phyloP scores from a whole-genome alignment of 2,329 filamentous ascomycete genomes.

The Colletotrichum melonis region DNA sequence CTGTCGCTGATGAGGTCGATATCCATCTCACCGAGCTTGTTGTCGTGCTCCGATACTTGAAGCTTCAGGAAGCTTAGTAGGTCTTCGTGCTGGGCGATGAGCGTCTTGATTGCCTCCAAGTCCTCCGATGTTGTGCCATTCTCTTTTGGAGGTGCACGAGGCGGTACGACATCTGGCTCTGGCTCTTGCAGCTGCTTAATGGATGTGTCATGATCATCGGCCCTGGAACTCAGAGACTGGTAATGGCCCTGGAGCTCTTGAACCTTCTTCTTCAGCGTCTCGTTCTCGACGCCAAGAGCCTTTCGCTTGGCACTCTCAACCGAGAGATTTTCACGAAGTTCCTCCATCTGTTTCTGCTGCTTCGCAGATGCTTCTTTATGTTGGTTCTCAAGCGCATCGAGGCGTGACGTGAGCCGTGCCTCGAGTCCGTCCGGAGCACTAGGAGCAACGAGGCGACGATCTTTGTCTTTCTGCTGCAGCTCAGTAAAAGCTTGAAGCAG shows the following conservation, averaged over 20 bases:
- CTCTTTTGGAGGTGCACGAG: not conserved
- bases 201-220: conserved; percentile 3
- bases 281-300: conserved; percentile 14
- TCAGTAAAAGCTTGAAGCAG: conserved; percentile 15
- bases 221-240: not conserved
- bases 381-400: conserved; percentile 25
- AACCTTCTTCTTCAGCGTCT: conserved; percentile 16
- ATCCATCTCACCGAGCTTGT: conserved; percentile 28
- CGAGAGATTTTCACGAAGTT: conserved; percentile 1
- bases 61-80: not conserved
- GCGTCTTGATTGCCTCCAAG: not conserved
- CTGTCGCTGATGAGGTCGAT: conserved; percentile 16
- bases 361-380: conserved; percentile 26
- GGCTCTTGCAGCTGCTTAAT: conserved; percentile 1
- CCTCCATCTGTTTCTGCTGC: conserved; percentile 31
- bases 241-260: conserved; percentile 1
- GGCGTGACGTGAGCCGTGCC: not conserved
- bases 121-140: not conserved
- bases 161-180: not conserved
- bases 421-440: not conserved
- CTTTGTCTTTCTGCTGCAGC: not conserved
- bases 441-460: not conserved
- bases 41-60: conserved; percentile 8
- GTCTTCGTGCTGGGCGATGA: not conserved
- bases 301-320: conserved; percentile 8